Conservation (phyloP, 2,329 filamentous ascomycete species). For the Exophiala mesophila region DNA sequence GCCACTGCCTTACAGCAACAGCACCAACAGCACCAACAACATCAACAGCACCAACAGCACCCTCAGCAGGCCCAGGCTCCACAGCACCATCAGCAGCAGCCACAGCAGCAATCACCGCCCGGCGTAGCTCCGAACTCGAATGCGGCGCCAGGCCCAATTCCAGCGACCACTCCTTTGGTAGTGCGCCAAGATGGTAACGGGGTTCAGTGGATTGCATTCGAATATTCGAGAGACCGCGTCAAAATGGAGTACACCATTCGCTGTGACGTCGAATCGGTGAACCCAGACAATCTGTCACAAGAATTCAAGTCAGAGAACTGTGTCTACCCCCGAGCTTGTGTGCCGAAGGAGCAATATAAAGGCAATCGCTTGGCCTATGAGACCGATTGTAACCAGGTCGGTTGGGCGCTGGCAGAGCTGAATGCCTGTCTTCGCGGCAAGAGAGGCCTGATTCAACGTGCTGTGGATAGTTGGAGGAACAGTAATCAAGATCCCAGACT, state of each 20-base stretch:
- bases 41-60: conserved; percentile 52
- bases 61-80: conserved; percentile 12
- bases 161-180: conserved; percentile 89
- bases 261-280: conserved; percentile 94
- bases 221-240: conserved; percentile 92
- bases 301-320: conserved; percentile 99
- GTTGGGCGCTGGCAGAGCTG: conserved; percentile 93
- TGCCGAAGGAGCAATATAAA: conserved; percentile 90
- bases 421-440: conserved; percentile 90
- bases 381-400: conserved; percentile 98
- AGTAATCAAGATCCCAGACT: conserved; percentile 94
- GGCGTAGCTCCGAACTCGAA: conserved; percentile 68
- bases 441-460: conserved; percentile 89
- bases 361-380: conserved; percentile 95
- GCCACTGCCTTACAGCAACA: conserved; percentile 52
- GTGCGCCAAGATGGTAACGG: conserved; percentile 93
- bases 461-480: conserved; percentile 98
- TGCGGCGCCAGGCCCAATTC: conserved; percentile 91
- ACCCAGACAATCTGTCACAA: conserved; percentile 73
- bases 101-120: conserved; percentile 31
- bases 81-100: conserved; percentile 21
- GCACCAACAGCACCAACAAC: conserved; percentile 47
- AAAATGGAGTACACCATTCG: conserved; percentile 99
- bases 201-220: conserved; percentile 98
- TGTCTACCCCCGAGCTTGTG: conserved; percentile 93